These are phyloP conservation scores for Stromatinia cepivora DNA, from an alignment of 2,329 filamentous ascomycete genomes.

Conservation along the genomic window DNA sequence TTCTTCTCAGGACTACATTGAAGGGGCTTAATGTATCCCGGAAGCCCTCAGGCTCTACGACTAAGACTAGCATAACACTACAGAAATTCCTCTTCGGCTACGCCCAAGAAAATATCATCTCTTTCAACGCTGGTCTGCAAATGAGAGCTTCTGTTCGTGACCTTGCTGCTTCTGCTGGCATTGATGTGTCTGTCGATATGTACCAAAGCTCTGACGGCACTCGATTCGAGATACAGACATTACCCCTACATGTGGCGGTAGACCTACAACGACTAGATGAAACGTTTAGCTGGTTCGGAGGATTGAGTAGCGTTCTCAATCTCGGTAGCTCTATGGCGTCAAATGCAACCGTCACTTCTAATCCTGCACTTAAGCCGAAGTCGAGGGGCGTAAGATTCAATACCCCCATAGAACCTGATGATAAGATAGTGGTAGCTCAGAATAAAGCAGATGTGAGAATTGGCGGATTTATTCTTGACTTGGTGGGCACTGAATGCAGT, in stretches of 20 bases:
- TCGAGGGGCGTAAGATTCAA: slow-evolving; percentile 61
- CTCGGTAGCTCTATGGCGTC: slow-evolving; percentile 82
- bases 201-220: slow-evolving; percentile 48
- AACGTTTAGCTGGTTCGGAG: slow-evolving; percentile 84
- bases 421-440: slow-evolving; percentile 34
- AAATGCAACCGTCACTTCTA: slow-evolving; percentile 55
- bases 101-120: slow-evolving; percentile 60
- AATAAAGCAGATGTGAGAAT: slow-evolving; percentile 75
- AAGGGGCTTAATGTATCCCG: slow-evolving; percentile 36
- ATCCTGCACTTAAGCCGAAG: slow-evolving; percentile 45
- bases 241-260: slow-evolving; percentile 73
- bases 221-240: slow-evolving; percentile 67
- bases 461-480: slow-evolving; percentile 71
- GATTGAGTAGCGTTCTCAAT: slow-evolving; percentile 86
- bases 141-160: slow-evolving; percentile 61
- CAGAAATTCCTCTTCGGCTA: slow-evolving; percentile 64
- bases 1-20: slow-evolving; percentile 37
- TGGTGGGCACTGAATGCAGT: slow-evolving; percentile 77
- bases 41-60: slow-evolving; percentile 25
- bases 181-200: slow-evolving; percentile 58
- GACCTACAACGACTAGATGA: slow-evolving; percentile 83
- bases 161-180: slow-evolving; percentile 56
- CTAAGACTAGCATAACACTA: slow-evolving; percentile 42
- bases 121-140: slow-evolving; percentile 58
- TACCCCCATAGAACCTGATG: slow-evolving; percentile 42